A percentile compares a stretch with the other conserved stretches of the same genome.
Conservation (phyloP, 2,329 filamentous ascomycete species). For the Colletotrichum zoysiae region DNA sequence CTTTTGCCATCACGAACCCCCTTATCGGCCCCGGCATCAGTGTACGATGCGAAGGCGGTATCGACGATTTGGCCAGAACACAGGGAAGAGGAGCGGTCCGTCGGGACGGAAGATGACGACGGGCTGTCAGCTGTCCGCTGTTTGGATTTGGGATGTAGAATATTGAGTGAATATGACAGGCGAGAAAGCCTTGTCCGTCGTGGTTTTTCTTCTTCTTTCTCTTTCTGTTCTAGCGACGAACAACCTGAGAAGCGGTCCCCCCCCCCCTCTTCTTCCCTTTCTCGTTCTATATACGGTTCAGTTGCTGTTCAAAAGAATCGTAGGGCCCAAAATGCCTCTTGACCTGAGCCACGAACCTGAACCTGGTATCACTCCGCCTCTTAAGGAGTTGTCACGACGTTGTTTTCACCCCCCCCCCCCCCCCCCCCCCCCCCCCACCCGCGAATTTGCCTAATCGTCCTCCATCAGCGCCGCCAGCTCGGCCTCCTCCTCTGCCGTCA, state of each 20-base stretch:
- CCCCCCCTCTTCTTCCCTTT: too few relatives aligned
- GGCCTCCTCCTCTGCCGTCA: slow-evolving; percentile 92
- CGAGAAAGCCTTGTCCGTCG: not conserved
- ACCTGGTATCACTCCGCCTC: too few relatives aligned
- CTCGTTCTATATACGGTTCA: not conserved
- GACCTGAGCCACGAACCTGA: not conserved
- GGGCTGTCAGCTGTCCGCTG: not conserved
- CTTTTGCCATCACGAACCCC: not conserved
- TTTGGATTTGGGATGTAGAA: not conserved
- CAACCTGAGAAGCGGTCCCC: not conserved
- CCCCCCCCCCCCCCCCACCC: too few relatives aligned
- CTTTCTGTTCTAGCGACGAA: too few relatives aligned
- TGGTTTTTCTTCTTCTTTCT: too few relatives aligned
- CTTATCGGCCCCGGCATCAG: not conserved
- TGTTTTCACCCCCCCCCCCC: too few relatives aligned
- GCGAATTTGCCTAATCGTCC: slow-evolving; percentile 57
- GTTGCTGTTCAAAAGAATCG: too few relatives aligned
- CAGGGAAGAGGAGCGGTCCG: not conserved
- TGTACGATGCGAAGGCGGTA: not conserved
- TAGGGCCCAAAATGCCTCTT: not conserved
- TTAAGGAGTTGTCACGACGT: not conserved
- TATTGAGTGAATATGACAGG: not conserved
- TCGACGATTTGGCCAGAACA: not conserved
- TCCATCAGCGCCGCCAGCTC: slow-evolving; percentile 94
- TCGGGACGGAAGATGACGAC: not conserved